Base-by-base conservation (phyloP, 2,329 filamentous ascomycete species). In the Ophiostoma triangulosporum region DNA sequence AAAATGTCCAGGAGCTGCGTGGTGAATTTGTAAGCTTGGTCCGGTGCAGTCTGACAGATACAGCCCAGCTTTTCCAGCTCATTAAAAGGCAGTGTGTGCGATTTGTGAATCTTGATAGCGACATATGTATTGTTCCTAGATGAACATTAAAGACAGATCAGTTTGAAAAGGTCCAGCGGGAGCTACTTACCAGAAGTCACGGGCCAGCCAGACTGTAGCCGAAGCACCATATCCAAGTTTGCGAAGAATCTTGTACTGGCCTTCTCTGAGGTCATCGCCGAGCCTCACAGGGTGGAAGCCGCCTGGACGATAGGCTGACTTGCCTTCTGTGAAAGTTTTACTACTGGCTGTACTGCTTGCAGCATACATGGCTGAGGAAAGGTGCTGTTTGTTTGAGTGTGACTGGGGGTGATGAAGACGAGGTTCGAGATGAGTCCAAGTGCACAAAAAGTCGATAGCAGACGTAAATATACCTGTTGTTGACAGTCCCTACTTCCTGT, bases 151-250 rank as follows among this genome's bases (percentile, higher is more conserved):
- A 31, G 29, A 2, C 29, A 8, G 1, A 3, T 31, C 12, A 31
- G 7, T 31, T 31, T 31, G 6, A 12, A 32, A 6, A 12, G 31
- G 31, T 32, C 6, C 31, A 32, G 31, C 31, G 31, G n/a, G n/a
- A n/a, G n/a, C n/a, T 11, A 12, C 31, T 15, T 46, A 17, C 24
- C 17, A 36, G 6, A 50, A 4, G 57, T 69, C 66, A 35, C 51
- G 60, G 2, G 59, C 61, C 51, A 64, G 54, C 62, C 64, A 65
- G 4, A 62, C 60, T 4, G 63, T 64, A 29, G 62, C 62, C 43
- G 55, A 63, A 22, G 52, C 50, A 27, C 63, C 62, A 1, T 62
- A 48, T 17, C 64, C 63, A 9, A 66, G 57, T 54, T 65, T 66
- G 11, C 57, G 51, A 22, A 65, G 52, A 38, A 65, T 57, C 50